phyloP scores from a whole-genome alignment of 768 basidiomycete species.

The Suillus weaverae region DNA sequence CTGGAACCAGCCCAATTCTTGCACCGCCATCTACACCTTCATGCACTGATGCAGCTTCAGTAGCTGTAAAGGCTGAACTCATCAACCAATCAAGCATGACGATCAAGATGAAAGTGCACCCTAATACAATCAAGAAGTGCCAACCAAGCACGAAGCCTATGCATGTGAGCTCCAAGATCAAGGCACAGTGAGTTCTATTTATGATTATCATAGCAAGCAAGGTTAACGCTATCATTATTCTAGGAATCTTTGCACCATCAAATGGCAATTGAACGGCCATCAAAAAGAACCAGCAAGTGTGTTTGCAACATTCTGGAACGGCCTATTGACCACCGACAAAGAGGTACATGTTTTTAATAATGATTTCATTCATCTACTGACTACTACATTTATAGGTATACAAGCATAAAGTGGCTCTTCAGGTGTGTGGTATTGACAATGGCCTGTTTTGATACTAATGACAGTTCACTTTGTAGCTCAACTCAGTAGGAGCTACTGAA shows the following conservation, averaged over 20 bases:
- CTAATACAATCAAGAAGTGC: neutral
- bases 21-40: neutral
- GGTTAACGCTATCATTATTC: neutral
- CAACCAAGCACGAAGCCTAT: no score
- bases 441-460: no score
- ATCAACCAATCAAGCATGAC: neutral
- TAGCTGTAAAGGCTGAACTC: neutral
- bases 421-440: no score
- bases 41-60: neutral
- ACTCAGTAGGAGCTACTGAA: no score
- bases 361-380: no score
- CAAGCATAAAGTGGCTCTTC: no score
- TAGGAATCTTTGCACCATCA: neutral
- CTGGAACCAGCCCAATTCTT: neutral
- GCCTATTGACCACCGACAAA: neutral
- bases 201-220: neutral
- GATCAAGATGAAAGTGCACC: neutral
- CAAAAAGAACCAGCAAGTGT: neutral
- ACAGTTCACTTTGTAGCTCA: no score
- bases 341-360: no score
- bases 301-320: neutral
- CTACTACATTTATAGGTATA: no score
- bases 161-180: no score
- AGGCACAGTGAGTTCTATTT: no score
- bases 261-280: neutral